These are phyloP conservation scores for Acacia melanoxylon DNA, from an alignment of 306 rosid genomes.

Conservation along the genomic window DNA sequence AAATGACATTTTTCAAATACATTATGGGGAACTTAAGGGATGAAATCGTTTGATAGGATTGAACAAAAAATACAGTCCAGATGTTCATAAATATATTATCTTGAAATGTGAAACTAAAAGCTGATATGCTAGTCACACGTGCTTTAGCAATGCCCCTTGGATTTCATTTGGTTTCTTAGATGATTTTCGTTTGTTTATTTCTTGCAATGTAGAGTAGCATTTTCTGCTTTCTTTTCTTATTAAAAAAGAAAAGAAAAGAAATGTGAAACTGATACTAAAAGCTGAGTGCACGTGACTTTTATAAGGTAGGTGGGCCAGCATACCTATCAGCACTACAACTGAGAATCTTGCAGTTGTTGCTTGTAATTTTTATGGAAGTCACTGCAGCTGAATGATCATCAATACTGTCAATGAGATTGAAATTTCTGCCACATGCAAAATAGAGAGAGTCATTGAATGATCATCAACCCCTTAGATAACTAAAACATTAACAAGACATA, in stretches of 20 bases:
- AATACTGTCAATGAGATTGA: constrained; percentile 57
- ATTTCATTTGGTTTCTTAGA: too few species aligned
- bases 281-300: neutral
- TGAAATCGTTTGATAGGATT: neutral
- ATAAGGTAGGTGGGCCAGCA: neutral
- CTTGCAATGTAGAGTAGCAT: too few species aligned
- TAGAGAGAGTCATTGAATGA: constrained; percentile 27
- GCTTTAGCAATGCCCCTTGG: too few species aligned
- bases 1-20: neutral
- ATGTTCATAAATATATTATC: neutral
- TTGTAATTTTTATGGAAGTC: constrained; percentile 59
- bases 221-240: too few species aligned
- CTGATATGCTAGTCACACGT: too few species aligned
- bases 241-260: too few species aligned
- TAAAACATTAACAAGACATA: constrained; percentile 32
- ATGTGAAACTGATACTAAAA: neutral
- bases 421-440: constrained; percentile 55
- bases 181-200: too few species aligned
- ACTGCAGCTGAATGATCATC: constrained; percentile 78
- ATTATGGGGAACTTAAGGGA: neutral
- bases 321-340: constrained; percentile 82
- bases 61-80: constrained; percentile 2
- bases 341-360: constrained; percentile 53
- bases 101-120: constrained; percentile 3
- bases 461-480: constrained; percentile 20